Conservation (phyloP, 1,284 basidiomycete genomes). For the Naganishia albida region DNA sequence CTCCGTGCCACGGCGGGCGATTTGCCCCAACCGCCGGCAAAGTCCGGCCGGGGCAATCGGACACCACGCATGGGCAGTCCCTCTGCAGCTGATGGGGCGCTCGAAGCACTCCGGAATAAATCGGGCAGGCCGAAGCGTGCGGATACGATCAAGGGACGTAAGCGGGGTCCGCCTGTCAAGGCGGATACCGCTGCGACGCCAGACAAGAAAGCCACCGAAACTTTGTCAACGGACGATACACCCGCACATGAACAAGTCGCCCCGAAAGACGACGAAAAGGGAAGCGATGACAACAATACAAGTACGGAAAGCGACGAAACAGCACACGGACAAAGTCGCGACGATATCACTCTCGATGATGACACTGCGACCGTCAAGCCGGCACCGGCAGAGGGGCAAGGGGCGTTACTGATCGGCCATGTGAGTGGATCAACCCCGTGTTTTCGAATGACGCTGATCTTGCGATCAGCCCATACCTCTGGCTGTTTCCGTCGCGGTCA, state of each 20-base stretch:
- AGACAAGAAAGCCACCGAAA: not conserved
- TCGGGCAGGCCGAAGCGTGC: constrained; percentile 31
- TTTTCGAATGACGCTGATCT: not conserved
- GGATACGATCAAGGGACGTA: constrained; percentile 31
- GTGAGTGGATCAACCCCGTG: constrained; percentile 10
- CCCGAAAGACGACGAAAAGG: constrained; percentile 26
- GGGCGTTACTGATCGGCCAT: constrained; percentile 3
- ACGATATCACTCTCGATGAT: constrained; percentile 29
- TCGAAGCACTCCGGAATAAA: constrained; percentile 28
- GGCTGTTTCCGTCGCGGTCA: constrained; percentile 39
- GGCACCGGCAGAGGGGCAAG: constrained; percentile 9
- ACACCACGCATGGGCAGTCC: constrained; percentile 30
- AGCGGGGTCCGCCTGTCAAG: constrained; percentile 6
- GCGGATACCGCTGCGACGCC: not conserved
- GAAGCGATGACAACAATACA: constrained; percentile 28
- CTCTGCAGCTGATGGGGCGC: constrained; percentile 30
- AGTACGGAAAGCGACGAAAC: constrained; percentile 35
- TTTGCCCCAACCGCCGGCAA: not conserved
- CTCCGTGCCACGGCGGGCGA: constrained; percentile 32
- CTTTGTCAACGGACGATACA: not conserved
- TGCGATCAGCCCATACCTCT: constrained; percentile 19
- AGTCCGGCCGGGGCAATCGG: constrained; percentile 4
- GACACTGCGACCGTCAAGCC: constrained; percentile 11
- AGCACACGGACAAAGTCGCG: constrained; percentile 28
- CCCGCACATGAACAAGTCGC: not conserved